Conservation (phyloP, 225 moss, liverwort and hornwort genomes). For the Rhytidiadelphus loreus region DNA sequence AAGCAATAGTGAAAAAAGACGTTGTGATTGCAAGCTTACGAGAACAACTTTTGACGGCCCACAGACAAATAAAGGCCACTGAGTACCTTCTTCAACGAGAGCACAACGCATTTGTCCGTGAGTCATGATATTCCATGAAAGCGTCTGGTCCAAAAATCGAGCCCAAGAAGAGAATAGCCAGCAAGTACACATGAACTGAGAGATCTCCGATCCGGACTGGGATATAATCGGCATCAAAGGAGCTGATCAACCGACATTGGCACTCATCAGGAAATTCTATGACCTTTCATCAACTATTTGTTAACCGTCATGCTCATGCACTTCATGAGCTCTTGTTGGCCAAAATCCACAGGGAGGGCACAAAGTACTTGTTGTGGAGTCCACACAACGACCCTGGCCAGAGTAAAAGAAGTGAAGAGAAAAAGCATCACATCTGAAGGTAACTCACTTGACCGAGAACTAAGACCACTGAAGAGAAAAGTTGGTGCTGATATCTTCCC, state of each 20-base stretch:
- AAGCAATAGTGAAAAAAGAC: slow-evolving; percentile 81
- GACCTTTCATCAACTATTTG: not conserved
- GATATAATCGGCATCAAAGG: not conserved
- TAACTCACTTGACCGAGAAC: not conserved
- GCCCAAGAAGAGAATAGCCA: not conserved
- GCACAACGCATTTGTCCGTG: slow-evolving; percentile 34
- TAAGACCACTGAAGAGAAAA: not conserved
- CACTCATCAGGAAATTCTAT: not conserved
- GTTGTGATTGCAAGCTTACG: slow-evolving; percentile 54
- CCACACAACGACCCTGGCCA: not conserved
- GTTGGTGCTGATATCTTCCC: not conserved
- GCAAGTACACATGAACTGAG: not conserved
- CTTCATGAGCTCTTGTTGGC: not conserved
- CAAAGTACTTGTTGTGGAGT: not conserved
- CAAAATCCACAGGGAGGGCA: not conserved
- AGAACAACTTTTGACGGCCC: slow-evolving; percentile 58
- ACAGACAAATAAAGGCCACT: slow-evolving; percentile 71
- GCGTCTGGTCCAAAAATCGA: not conserved
- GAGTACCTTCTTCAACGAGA: slow-evolving; percentile 65
- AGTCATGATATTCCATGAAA: not conserved
- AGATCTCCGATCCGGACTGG: not conserved
- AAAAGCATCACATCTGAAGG: not conserved
- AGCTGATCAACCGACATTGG: not conserved
- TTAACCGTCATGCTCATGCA: not conserved
- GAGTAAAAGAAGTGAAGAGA: not conserved